phyloP scores from a whole-genome alignment of 1,284 basidiomycete species.

The Rhodofomes roseus region DNA sequence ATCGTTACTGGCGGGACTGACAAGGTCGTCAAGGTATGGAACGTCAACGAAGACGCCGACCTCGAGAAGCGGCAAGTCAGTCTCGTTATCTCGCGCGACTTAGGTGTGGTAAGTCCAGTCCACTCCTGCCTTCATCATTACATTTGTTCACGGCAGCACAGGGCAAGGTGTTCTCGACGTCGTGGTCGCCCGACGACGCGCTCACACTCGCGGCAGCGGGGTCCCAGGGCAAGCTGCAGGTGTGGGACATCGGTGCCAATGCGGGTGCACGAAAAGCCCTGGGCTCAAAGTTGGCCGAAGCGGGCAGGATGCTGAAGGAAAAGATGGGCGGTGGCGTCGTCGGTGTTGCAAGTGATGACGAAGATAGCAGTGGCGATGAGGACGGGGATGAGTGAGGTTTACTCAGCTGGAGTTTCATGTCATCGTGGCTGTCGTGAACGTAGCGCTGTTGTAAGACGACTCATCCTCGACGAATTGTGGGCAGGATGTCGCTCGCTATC shows the following conservation, averaged over 20 bases:
- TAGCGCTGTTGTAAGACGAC: too few relatives aligned
- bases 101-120: conserved; percentile 77
- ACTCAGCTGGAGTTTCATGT: not conserved
- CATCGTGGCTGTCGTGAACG: not conserved
- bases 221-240: conserved; percentile 87
- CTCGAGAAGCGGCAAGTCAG: conserved; percentile 76
- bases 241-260: conserved; percentile 91
- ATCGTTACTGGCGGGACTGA: conserved; percentile 93
- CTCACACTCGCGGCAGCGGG: conserved; percentile 94
- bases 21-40: conserved; percentile 95
- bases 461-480: too few relatives aligned
- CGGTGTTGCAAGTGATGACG: conserved; percentile 65
- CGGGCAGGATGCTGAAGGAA: conserved; percentile 65
- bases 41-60: conserved; percentile 67
- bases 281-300: conserved; percentile 64
- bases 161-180: conserved; percentile 93
- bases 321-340: conserved; percentile 67
- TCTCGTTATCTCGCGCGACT: conserved; percentile 84
- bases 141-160: conserved; percentile 27
- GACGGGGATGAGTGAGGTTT: conserved; percentile 17
- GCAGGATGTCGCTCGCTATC: too few relatives aligned
- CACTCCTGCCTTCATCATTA: not conserved
- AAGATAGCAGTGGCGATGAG: conserved; percentile 55
- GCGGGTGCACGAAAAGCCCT: conserved; percentile 78
- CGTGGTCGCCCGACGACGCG: conserved; percentile 92